Base-by-base conservation (phyloP, 805 yeast genomes). In the Lipomyces yamanashiensis region DNA sequence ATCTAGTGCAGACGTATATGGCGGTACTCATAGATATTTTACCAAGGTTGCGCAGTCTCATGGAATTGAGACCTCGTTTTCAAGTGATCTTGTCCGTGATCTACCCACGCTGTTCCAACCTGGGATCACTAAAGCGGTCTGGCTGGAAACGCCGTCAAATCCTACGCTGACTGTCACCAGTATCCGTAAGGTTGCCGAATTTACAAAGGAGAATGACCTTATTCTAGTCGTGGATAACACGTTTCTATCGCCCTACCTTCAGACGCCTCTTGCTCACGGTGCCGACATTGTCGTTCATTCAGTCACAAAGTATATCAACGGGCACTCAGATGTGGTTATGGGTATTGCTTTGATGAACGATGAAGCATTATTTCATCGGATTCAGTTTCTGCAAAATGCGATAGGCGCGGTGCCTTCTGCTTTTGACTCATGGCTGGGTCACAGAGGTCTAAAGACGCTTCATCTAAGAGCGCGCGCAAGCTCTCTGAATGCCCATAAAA, bases 391-490 rank as follows among this genome's bases (percentile, higher is more conserved):
- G 76, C 96, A 90, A 78, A 90, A 90, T 72, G 96, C 96, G 68
- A 81, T 89, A 72, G 97, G 96, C 67, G 91, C 96, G 34, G 84
- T 90, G 67, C 96, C 96, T 68, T 89, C 96, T 21, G 90, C 96
- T 59, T 91, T 90, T 75, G 96, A 91, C 79, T 84, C 91, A 48
- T 90, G 96, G 96, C 86, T 90, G 76, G 92, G 96, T 61, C 96
- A 90, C 82, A 84, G 97, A 76, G 96, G 96, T 74, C 82, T 90
- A 74, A 90, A 89, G 82, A 90, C 96, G 48, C 81, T 90, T 74
- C 95, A 89, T 74, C 81, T 90, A 77, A 84, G 97, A 76, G 88
- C 85, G 45, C 82, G 84, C 73, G 89, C 87, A 71, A 87, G 95
- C 47, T 78, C 90, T 49, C 70, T 72, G 59, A 82, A 83, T 59